Percentiles rank a stretch among this genome's conserved stretches.
Evolutionary conservation across 1,284 basidiomycete species (phyloP).

Genomic region (Austroboletus novae-zelandiae): DNA sequence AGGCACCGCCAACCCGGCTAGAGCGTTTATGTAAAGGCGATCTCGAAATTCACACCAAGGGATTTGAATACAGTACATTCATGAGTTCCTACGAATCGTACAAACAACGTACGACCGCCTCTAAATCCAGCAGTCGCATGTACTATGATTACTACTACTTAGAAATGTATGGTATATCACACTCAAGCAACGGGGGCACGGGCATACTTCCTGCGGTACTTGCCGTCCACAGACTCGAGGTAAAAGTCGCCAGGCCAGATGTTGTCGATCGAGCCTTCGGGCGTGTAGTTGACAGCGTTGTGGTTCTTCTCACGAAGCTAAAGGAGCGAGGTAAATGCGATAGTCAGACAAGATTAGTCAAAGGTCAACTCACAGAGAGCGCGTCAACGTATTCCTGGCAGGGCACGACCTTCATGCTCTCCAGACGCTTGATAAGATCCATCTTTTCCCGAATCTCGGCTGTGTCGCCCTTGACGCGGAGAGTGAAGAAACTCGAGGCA

Average conservation of each 20-base stretch:
- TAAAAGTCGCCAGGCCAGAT: conserved; percentile 96
- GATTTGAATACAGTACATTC: neutral
- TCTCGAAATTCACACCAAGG: too few relatives aligned
- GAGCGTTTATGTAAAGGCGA: too few relatives aligned
- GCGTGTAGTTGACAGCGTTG: conserved; percentile 85
- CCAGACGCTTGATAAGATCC: conserved; percentile 76
- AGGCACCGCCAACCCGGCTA: too few relatives aligned
- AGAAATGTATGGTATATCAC: neutral
- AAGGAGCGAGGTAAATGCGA: conserved; percentile 3
- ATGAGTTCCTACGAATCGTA: conserved; percentile 8
- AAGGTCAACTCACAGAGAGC: conserved; percentile 54
- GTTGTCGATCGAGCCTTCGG: conserved; percentile 85
- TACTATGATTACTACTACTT: neutral
- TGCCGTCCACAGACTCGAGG: conserved; percentile 88
- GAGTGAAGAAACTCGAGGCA: conserved; percentile 87
- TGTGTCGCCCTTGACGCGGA: conserved; percentile 85
- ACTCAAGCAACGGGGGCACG: conserved; percentile 48
- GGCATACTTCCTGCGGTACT: conserved; percentile 89
- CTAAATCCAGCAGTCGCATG: neutral
- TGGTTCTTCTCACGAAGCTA: conserved; percentile 96
- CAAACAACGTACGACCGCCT: conserved; percentile 13
- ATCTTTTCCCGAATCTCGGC: conserved; percentile 77
- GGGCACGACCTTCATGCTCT: conserved; percentile 87
- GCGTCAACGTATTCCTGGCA: conserved; percentile 83
- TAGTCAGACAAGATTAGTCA: neutral